Evolutionary conservation across 1,284 basidiomycete genomes (phyloP), one percentile per base, ranked within the genome.

Genomic region (Ustilago lituana): DNA sequence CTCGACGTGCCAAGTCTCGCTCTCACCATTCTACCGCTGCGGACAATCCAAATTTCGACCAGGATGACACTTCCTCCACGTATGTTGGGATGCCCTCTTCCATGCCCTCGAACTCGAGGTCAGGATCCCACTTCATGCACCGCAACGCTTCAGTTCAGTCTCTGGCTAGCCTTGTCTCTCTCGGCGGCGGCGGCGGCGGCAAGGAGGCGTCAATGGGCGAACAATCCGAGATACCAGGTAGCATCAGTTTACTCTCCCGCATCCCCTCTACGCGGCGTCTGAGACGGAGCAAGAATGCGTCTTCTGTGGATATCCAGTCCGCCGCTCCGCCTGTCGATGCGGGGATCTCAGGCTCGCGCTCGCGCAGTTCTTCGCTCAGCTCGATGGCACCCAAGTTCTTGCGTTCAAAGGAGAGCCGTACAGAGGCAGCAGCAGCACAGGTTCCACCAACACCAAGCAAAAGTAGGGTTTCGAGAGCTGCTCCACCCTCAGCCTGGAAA

Each of bases 401-500:
- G 14, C 47, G 43, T 3, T n/a, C 45, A 1, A 50, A 54, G 41
- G 40, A 62, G 4, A 37, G 26, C 15, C n/a, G n/a, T n/a, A n/a
- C n/a, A n/a, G n/a, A n/a, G n/a, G n/a, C n/a, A n/a, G n/a, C n/a
- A n/a, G n/a, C n/a, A n/a, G 14, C 17, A 8, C 41, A 45, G 6
- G 17, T 20, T 17, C 17, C 43, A 11, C 15, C 41, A 3, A 33
- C 12, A 3, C 29, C 37, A 6, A 20, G 32, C 36, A 53, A 53
- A 38, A 10, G 1, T 20, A 54, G 31, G 32, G 15, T 20, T 11
- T 26, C 44, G 5, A 37, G 22, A 6, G 33, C 29, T 12, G 56
- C 62, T 8, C 60, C 60, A 15, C 52, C 62, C 7, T 59, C 51
- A 26, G 58, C 58, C 2, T 65, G 55, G 55, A 38, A 32, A 36